A percentile compares a stretch with the other conserved stretches of the same genome.
Evolutionary conservation across 1,284 basidiomycete genomes (phyloP).

Genomic region (Coniferiporia sulphurascens): DNA sequence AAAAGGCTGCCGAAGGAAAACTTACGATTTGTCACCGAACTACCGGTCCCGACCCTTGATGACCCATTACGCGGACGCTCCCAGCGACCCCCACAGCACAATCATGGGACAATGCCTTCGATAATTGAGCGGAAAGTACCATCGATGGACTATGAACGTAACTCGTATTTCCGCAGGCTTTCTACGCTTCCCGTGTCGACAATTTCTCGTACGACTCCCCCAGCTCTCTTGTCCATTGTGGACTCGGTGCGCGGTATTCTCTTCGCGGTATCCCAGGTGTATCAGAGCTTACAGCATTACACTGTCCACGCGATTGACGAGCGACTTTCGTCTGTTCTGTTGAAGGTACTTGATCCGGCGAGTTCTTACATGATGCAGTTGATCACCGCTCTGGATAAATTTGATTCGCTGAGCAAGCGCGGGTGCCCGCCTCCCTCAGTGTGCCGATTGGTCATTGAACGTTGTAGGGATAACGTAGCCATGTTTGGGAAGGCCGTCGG

Average conservation of each 20-base stretch:
- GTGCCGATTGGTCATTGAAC: conserved; percentile 78
- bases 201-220: conserved; percentile 69
- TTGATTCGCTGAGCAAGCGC: conserved; percentile 80
- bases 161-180: conserved; percentile 90
- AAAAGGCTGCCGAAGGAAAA: conserved; percentile 11
- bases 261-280: conserved; percentile 90
- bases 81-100: conserved; percentile 35
- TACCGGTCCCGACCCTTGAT: conserved; percentile 42
- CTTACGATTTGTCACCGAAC: conserved; percentile 5
- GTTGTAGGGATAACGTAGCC: conserved; percentile 80
- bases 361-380: conserved; percentile 79
- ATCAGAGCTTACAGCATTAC: conserved; percentile 88
- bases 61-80: conserved; percentile 41
- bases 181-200: conserved; percentile 69
- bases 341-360: conserved; percentile 83
- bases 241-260: conserved; percentile 90
- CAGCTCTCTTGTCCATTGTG: conserved; percentile 68
- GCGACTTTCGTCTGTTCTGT: conserved; percentile 75
- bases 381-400: conserved; percentile 88
- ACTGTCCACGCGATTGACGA: conserved; percentile 84
- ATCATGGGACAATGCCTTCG: conserved; percentile 40
- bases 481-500: conserved; percentile 86
- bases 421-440: conserved; percentile 64
- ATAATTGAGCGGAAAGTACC: conserved; percentile 38
- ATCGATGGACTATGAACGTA: conserved; percentile 75